These are phyloP conservation scores for Pyrenochaeta sp. DNA, from an alignment of 2,329 filamentous ascomycete genomes.

Conservation along the genomic window DNA sequence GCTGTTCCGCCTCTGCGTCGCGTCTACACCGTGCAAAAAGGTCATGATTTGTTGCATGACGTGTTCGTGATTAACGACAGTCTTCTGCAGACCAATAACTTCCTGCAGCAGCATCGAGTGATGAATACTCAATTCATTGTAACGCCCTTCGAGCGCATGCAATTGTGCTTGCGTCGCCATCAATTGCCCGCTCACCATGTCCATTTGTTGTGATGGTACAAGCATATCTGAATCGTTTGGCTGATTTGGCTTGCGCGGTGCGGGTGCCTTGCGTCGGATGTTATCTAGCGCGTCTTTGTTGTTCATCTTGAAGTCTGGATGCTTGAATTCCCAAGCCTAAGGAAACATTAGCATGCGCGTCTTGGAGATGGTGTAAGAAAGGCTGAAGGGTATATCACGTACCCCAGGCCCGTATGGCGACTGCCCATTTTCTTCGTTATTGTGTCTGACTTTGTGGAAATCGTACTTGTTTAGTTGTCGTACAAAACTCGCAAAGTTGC, in stretches of 20 bases:
- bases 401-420: slow-evolving; percentile 85
- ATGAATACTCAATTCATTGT: slow-evolving; percentile 77
- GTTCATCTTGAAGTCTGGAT: slow-evolving; percentile 93
- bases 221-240: slow-evolving; percentile 70
- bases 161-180: slow-evolving; percentile 92
- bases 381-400: slow-evolving; percentile 16
- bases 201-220: slow-evolving; percentile 85
- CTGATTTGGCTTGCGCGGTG: slow-evolving; percentile 75
- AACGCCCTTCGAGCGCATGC: slow-evolving; percentile 84
- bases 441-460: slow-evolving; percentile 95
- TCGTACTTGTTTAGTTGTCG: slow-evolving; percentile 97
- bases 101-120: slow-evolving; percentile 72
- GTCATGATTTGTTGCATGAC: slow-evolving; percentile 77
- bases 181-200: slow-evolving; percentile 86
- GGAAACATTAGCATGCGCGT: slow-evolving; percentile 20
- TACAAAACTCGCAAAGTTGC: slow-evolving; percentile 97
- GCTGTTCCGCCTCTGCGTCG: slow-evolving; percentile 69
- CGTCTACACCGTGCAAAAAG: slow-evolving; percentile 71
- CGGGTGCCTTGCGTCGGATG: slow-evolving; percentile 93
- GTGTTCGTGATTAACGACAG: slow-evolving; percentile 75
- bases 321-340: slow-evolving; percentile 95
- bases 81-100: slow-evolving; percentile 71
- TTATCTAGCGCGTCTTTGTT: slow-evolving; percentile 97
- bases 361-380: background rate
- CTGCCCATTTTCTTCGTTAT: slow-evolving; percentile 84